Evolutionary conservation across 2,329 filamentous ascomycete genomes (phyloP).

Genomic region (Fusarium staphyleae): DNA sequence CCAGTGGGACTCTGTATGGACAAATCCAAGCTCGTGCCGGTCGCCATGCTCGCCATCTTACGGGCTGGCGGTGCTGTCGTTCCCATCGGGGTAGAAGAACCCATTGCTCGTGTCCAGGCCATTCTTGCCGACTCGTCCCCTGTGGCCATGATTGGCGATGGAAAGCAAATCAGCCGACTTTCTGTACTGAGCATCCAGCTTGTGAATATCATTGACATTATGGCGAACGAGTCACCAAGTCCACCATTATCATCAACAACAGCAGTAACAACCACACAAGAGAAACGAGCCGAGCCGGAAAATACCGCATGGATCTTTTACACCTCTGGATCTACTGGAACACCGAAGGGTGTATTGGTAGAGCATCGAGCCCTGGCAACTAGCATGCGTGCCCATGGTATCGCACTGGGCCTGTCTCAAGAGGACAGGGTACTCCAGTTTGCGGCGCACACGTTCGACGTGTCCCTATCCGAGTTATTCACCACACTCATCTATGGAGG

Average conservation of each 20-base stretch:
- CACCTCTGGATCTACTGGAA: constrained; percentile 41
- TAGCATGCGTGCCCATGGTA: constrained; percentile 56
- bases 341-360: constrained; percentile 40
- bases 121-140: constrained; percentile 1
- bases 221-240: not conserved
- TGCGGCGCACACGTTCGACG: constrained; percentile 59
- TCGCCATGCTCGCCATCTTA: constrained; percentile 66
- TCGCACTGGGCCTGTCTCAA: constrained; percentile 53
- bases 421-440: constrained; percentile 61
- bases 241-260: not conserved
- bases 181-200: not conserved
- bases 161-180: too few relatives aligned
- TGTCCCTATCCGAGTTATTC: constrained; percentile 46
- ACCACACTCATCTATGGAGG: constrained; percentile 32
- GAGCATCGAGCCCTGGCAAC: constrained; percentile 62
- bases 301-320: constrained; percentile 39
- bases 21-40: constrained; percentile 62
- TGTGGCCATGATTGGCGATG: too few relatives aligned
- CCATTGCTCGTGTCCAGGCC: not conserved
- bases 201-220: not conserved
- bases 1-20: constrained; percentile 70
- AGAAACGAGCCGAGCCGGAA: not conserved
- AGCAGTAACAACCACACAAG: too few relatives aligned
- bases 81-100: constrained; percentile 47
- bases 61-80: constrained; percentile 59